A percentile compares a stretch with the other conserved stretches of the same genome.
These are phyloP conservation scores for Ogataea polymorpha DNA, from an alignment of 805 yeast species.

Conservation along the genomic window DNA sequence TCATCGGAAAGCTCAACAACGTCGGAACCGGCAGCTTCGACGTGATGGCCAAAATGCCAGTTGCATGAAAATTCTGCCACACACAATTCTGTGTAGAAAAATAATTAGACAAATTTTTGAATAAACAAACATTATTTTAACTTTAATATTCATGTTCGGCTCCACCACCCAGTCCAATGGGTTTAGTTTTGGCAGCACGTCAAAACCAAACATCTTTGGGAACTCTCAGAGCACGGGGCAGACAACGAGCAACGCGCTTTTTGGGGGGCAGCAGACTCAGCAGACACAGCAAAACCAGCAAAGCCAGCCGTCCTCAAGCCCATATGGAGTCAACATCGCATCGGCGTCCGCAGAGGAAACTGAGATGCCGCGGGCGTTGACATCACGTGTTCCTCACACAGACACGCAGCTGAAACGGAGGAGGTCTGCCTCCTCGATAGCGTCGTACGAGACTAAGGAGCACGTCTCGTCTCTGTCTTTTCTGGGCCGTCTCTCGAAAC, in stretches of 20 bases:
- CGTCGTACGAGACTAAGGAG: constrained; percentile 11
- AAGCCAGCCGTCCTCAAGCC: constrained; percentile 14
- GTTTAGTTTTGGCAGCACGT: constrained; percentile 22
- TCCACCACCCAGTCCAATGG: constrained; percentile 22
- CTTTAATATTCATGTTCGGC: constrained; percentile 22
- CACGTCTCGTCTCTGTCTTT: constrained; percentile 14
- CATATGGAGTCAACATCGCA: constrained; percentile 27
- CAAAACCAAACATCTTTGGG: constrained; percentile 25
- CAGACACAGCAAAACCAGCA: constrained; percentile 10
- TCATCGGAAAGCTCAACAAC: constrained; percentile 81
- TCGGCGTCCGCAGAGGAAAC: constrained; percentile 8
- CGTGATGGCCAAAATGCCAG: constrained; percentile 52
- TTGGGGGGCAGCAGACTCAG: constrained; percentile 9
- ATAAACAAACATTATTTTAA: constrained; percentile 1
- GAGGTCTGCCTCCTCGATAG: constrained; percentile 20
- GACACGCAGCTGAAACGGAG: constrained; percentile 22
- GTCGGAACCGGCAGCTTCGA: constrained; percentile 98
- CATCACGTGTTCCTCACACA: constrained; percentile 16
- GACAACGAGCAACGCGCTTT: constrained; percentile 19
- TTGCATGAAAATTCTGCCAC: constrained; percentile 11
- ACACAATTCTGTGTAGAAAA: constrained; percentile 5
- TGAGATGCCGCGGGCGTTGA: constrained; percentile 32
- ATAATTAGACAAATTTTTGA: constrained; percentile 8
- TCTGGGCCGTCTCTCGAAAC: constrained; percentile 18
- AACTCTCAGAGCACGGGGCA: constrained; percentile 25